Base-by-base conservation (phyloP, 169 alveolate genomes). In the Plasmodium gonderi region DNA sequence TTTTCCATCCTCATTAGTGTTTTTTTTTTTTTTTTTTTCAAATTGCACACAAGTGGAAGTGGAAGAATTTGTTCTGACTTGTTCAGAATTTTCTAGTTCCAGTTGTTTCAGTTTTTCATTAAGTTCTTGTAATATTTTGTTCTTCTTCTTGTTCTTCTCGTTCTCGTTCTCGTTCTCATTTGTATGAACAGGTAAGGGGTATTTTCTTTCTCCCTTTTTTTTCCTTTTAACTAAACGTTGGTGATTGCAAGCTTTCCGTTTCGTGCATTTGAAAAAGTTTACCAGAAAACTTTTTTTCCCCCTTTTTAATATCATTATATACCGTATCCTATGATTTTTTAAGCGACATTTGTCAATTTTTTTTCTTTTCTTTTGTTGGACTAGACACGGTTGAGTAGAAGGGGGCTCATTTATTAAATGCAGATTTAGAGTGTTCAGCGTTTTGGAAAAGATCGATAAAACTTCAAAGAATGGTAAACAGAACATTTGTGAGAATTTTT, bases 401-500 rank as follows among this genome's bases (percentile, higher is more conserved):
- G 6, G 1, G 2, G 83, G 23, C 36, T 47, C 87, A 20, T 75
- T 74, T 85, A 77, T 74, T 85, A 85, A 85, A 74, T 85, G 77
- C 44, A 85, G 26, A 29, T 75, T 85, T 36, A 44, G 40, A 0
- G 79, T 40, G 78, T 74, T 85, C 47, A 85, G 29, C 64, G 78
- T 85, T 26, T 85, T 74, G 1, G 87, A 49, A 85, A 85, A 74
- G 29, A 85, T 74, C 29, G 92, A 36, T 36, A 85, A 60, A 54
- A 85, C 68, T 74, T 85, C 87, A 60, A 85, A 75, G 78, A 74
- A 54, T 20, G 92, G 67, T 74, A 85, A 85, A 65, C 45, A 74
- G 45, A 74, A 85, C 45, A 72, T 85, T 11, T 65, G 31, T 77
- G 54, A 17, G 44, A 38, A 23, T 45, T 54, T 74, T 26, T 85